Base-by-base conservation (phyloP, 345 rosid genomes). In the Cardamine chenopodiifolia region DNA sequence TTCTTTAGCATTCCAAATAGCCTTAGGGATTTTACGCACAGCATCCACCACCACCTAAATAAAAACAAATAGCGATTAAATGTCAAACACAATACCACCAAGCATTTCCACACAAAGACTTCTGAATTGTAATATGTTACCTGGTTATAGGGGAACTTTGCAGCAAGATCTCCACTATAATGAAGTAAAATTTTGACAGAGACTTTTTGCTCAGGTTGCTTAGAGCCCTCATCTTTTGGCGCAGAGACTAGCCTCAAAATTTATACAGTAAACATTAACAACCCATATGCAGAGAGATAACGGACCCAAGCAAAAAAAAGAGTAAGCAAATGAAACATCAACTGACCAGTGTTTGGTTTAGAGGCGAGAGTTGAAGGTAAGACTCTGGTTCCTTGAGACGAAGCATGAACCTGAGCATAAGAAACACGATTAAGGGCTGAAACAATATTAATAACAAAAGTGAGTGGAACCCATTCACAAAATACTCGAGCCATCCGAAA, bases 1-100 rank as follows among this genome's bases (percentile, higher is more conserved):
- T 80, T 94, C 98, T 87, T 88, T 91, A 37, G 90, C 87, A 84
- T 88, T 88, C 98, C 98, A 94, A 32, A 84, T 68, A 75, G 97
- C 96, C 72, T 80, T 87, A 40, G 98, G 90, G 81, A 91, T 84
- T 82, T 85, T 87, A 61, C 83, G 95, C 57, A 91, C 75, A 75
- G 95, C 91, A 71, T 68, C 85, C 47, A 94, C 85, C 12, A 91
- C 70, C 23, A 75, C 88, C 98, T 91, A 61, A 59, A 6, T 7
- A 19, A 61, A 59, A 29, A 60, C 10, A 66, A 57, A 77, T 14
- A 11, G 58, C 26, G 35, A 49, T 53, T 54, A 70, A 74, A 60
- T 47, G 60, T 12, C 29, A 34, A 68, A 44, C 50, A 58, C 14
- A 64, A 61, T 68, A 35, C 15, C 25, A 47, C 47, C 20, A 54